These are phyloP conservation scores for Jaminaea rosea DNA, from an alignment of 1,284 basidiomycete genomes.

Conservation along the genomic window DNA sequence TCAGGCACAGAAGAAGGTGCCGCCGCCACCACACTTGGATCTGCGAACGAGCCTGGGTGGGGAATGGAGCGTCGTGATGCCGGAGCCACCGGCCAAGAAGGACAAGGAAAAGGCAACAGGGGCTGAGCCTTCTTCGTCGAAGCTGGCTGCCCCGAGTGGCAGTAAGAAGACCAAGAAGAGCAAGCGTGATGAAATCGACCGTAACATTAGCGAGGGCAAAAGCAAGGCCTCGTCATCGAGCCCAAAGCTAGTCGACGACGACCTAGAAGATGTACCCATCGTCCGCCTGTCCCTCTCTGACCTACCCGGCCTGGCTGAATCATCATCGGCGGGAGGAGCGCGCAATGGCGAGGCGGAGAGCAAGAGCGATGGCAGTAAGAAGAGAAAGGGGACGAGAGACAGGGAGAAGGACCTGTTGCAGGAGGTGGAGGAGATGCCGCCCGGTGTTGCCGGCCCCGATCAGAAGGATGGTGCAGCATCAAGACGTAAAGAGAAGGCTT, in stretches of 20 bases:
- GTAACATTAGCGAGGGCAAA: constrained; percentile 7
- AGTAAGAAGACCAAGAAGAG: no score
- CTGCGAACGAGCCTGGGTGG: constrained; percentile 66
- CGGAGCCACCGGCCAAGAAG: no score
- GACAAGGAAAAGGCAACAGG: no score
- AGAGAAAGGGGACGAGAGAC: background rate
- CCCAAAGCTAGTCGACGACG: constrained; percentile 15
- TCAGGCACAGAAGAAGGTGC: constrained; percentile 70
- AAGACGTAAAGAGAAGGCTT: no score
- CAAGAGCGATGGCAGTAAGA: background rate
- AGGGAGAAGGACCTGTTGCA: background rate
- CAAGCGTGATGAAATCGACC: no score
- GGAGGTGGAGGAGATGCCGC: constrained; percentile 7
- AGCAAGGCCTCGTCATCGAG: constrained; percentile 8
- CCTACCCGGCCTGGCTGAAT: background rate
- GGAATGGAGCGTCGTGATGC: no score
- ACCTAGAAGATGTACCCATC: constrained; percentile 36
- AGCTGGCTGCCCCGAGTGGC: no score
- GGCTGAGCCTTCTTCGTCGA: no score
- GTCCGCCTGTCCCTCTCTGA: constrained; percentile 27
- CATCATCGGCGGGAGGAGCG: background rate
- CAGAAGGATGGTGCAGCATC: no score
- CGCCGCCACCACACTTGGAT: constrained; percentile 72
- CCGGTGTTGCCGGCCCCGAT: no score
- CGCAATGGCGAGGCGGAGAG: background rate